Conservation (phyloP, 176 grass and related monocot species). For the Carex myosuroides region DNA sequence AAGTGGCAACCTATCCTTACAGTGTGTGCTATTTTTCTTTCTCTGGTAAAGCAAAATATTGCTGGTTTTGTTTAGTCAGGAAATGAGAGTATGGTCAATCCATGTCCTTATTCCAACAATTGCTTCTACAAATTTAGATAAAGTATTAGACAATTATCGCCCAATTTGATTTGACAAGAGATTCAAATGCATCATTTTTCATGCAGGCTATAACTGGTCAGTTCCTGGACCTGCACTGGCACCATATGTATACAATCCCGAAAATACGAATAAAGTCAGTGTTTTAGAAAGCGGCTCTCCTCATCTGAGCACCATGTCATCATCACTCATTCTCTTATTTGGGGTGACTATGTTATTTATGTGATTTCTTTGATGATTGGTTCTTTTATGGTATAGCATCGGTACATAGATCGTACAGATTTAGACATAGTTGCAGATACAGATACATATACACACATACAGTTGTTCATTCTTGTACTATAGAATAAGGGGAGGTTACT, state of each 20-base stretch:
- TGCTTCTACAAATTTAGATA: neutral
- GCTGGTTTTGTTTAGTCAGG: neutral
- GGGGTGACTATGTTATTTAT: constrained; percentile 18
- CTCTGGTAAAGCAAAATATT: neutral
- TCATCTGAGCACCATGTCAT: constrained; percentile 13
- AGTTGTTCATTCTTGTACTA: constrained; percentile 20
- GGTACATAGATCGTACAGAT: neutral
- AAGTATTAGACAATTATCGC: neutral
- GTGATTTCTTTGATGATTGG: constrained; percentile 31
- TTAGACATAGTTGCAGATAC: neutral
- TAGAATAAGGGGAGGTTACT: neutral
- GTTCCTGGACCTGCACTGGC: constrained; percentile 22
- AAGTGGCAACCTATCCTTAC: neutral
- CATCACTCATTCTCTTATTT: neutral
- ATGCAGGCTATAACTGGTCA: neutral
- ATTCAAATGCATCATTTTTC: neutral
- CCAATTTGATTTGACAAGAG: neutral
- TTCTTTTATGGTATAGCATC: constrained; percentile 7
- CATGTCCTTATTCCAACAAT: neutral
- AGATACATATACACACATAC: neutral
- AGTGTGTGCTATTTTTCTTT: neutral
- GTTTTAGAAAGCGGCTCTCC: constrained; percentile 12
- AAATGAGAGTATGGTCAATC: neutral
- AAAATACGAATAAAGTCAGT: constrained; percentile 37
- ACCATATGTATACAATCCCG: constrained; percentile 33